A percentile compares a stretch with the other conserved stretches of the same genome.
These are phyloP conservation scores for Myriangium duriaei DNA, from an alignment of 2,329 filamentous ascomycete genomes.

Conservation along the genomic window DNA sequence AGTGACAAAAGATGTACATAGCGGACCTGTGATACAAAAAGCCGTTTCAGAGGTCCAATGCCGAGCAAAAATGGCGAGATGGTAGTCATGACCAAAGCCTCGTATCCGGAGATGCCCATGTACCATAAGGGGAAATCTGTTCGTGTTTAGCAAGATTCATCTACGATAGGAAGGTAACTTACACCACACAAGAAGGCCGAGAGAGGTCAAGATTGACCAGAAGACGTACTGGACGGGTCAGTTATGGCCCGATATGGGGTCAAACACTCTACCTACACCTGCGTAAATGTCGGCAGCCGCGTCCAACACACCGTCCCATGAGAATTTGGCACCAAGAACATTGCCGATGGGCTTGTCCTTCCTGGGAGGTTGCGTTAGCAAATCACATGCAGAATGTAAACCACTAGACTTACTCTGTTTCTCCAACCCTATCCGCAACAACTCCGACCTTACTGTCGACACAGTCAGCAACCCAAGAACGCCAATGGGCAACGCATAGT, in stretches of 20 bases:
- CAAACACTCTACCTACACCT: conserved; percentile 48
- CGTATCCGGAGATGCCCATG: conserved; percentile 97
- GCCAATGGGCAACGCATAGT: conserved; percentile 1
- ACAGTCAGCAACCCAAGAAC: conserved; percentile 21
- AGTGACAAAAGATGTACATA: conserved; percentile 61
- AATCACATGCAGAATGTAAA: too few species aligned
- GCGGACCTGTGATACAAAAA: conserved; percentile 57
- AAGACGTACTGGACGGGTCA: conserved; percentile 59
- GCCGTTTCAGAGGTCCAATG: conserved; percentile 53
- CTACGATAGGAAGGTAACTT: conserved; percentile 31
- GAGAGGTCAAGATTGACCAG: conserved; percentile 85
- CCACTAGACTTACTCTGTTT: conserved; percentile 14
- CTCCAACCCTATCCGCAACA: conserved; percentile 22
- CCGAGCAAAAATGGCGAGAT: conserved; percentile 69
- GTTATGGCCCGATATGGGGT: not conserved
- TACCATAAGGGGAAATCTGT: conserved; percentile 92
- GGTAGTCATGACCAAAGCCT: conserved; percentile 75
- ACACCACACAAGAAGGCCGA: conserved; percentile 90
- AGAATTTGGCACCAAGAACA: conserved; percentile 59
- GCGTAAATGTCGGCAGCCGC: conserved; percentile 82
- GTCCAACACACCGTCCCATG: conserved; percentile 62
- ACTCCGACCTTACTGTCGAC: conserved; percentile 34
- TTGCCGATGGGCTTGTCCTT: conserved; percentile 63
- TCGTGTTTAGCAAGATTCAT: not conserved
- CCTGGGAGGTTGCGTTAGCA: too few species aligned